Evolutionary conservation across 306 rosid genomes (phyloP).

Genomic region (Lathyrus aphaca): DNA sequence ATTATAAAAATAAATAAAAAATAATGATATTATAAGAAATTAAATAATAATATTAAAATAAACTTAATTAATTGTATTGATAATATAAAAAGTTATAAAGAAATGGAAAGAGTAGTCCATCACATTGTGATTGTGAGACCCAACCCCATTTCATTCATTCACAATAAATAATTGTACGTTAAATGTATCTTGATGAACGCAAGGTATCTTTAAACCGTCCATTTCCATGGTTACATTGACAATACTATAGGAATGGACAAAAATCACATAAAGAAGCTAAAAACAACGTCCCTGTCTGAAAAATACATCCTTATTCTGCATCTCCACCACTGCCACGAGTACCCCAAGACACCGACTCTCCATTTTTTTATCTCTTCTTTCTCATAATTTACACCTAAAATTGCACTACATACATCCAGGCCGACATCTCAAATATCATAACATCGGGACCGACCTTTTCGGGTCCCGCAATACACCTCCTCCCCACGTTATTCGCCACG

Average conservation of each 20-base stretch:
- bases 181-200: background rate
- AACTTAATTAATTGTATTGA: too few species aligned
- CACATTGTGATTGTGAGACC: too few species aligned
- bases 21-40: too few species aligned
- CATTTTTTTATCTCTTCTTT: background rate
- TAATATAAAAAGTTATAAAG: too few species aligned
- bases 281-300: constrained; percentile 25
- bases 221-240: background rate
- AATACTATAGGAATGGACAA: background rate
- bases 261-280: background rate
- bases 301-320: background rate
- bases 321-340: constrained; percentile 6
- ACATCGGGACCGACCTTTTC: constrained; percentile 11
- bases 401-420: background rate
- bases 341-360: constrained; percentile 26
- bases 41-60: too few species aligned
- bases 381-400: background rate
- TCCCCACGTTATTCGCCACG: constrained; percentile 36
- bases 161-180: background rate
- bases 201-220: background rate
- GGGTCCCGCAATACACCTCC: constrained; percentile 9
- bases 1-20: too few species aligned
- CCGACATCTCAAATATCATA: background rate
- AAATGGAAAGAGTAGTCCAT: too few species aligned
- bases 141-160: too few species aligned